These are phyloP conservation scores for Poa pratensis DNA, from an alignment of 176 grass and related monocot species.

Conservation along the genomic window DNA sequence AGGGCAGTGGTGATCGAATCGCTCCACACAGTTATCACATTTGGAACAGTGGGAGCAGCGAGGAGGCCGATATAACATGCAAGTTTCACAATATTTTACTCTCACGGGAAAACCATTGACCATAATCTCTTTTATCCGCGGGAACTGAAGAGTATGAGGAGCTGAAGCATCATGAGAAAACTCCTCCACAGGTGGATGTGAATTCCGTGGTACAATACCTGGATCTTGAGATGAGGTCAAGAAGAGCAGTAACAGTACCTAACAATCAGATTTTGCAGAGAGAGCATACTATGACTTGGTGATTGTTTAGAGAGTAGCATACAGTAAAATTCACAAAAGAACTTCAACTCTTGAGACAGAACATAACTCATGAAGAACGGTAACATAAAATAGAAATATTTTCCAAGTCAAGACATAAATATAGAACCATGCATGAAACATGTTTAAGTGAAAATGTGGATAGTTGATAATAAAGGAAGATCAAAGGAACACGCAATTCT, in stretches of 20 bases:
- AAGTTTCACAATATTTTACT: constrained; percentile 98
- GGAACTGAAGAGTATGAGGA: constrained; percentile 70
- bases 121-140: constrained; percentile 73
- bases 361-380: constrained; percentile 22
- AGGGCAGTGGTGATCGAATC: constrained; percentile 96
- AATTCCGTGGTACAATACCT: constrained; percentile 85
- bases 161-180: constrained; percentile 72
- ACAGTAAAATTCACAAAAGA: constrained; percentile 37
- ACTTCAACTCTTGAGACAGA: constrained; percentile 7
- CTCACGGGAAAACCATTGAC: constrained; percentile 73
- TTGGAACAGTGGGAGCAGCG: constrained; percentile 89
- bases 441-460: background rate
- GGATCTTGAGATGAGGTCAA: constrained; percentile 94
- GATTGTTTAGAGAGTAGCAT: constrained; percentile 26
- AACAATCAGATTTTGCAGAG: constrained; percentile 57
- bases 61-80: constrained; percentile 93
- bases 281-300: constrained; percentile 53
- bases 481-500: constrained; percentile 5
- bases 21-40: constrained; percentile 93
- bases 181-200: constrained; percentile 85
- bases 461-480: background rate
- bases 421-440: constrained; percentile 14
- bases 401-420: constrained; percentile 25
- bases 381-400: constrained; percentile 14
- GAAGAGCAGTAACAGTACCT: constrained; percentile 90